Evolutionary conservation across 331 rosid species (phyloP).

Genomic region (Rhamnella rubrinervis): DNA sequence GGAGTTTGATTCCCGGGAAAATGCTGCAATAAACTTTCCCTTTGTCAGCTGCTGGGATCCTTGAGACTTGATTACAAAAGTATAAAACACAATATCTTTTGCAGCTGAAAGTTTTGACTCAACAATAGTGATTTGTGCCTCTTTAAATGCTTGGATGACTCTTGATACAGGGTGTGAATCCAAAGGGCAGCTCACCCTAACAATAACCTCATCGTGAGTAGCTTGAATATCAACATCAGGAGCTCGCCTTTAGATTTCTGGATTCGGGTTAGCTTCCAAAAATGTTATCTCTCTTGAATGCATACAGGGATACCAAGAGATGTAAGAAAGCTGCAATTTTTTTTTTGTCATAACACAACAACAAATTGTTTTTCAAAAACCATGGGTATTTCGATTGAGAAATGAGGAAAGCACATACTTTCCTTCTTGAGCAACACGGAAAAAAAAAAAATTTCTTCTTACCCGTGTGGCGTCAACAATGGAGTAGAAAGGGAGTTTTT

Average conservation of each 20-base stretch:
- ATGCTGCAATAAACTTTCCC: slow-evolving; percentile 72
- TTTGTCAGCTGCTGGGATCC: slow-evolving; percentile 69
- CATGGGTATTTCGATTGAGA: too few species aligned
- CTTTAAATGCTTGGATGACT: slow-evolving; percentile 65
- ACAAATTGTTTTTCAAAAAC: too few species aligned
- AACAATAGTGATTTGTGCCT: slow-evolving; percentile 48
- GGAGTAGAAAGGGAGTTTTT: too few species aligned
- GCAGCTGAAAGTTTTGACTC: slow-evolving; percentile 63
- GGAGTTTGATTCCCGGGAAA: slow-evolving; percentile 65
- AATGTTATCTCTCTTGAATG: slow-evolving; percentile 46
- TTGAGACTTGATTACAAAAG: slow-evolving; percentile 66
- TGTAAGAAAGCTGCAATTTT: too few species aligned
- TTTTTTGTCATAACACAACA: too few species aligned
- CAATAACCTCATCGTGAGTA: slow-evolving; percentile 50
- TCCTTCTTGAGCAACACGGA: too few species aligned
- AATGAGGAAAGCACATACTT: too few species aligned
- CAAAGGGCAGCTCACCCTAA: slow-evolving; percentile 61
- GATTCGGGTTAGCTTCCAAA: slow-evolving; percentile 30
- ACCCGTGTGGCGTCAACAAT: too few species aligned
- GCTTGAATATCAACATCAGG: slow-evolving; percentile 63
- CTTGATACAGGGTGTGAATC: slow-evolving; percentile 74
- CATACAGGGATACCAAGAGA: too few species aligned
- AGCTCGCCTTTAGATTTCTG: slow-evolving; percentile 30
- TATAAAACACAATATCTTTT: slow-evolving; percentile 65
- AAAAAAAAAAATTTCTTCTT: too few species aligned